Evolutionary conservation across 306 rosid species (phyloP), one percentile per base, ranked within the genome.

Genomic region (Quercus glauca): DNA sequence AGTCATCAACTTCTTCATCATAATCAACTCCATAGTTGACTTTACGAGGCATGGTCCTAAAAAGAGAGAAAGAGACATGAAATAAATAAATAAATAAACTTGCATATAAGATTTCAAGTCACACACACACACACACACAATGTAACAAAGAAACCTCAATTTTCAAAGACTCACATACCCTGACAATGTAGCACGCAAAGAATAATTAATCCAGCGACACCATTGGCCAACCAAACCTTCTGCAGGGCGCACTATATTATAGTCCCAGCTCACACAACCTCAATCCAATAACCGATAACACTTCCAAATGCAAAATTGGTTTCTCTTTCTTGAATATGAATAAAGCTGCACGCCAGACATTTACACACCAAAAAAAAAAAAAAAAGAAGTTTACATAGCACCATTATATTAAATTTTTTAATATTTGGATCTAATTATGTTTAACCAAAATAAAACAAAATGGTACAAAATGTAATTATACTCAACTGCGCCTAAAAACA

Each of bases 1-100:
- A 88, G 35, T 70, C 90, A 71, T 90, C 86, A 4, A 87, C 86
- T 35, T 76, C 89, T 1, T 86, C 91, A 20, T 83, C 88, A 45
- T 88, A 95, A 86, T 91, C 96, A 68, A 90, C 75, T 69, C 93
- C 93, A 10, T 86, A 80, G 73, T 76, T 89, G 45, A 79, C 86
- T 83, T 95, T 93, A n/a, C 84, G 99, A 84, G 99, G 97, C 99
- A 95, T 95, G 82, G 73, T 80, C 77, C 80, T 76, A 83, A 55
- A 35, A 65, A 67, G 49, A 43, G 79, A 80, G 73, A 21, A 5
- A 10, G 35, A 73, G 26, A 4, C 53, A 49, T 49, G 64, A 31
- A 75, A 37, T 68, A 53, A 6, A 77, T 4, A 53, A 6, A 77
- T 4, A 78, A 14, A 75, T 3, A 53, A 29, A 23, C 70, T 78